Percentiles rank a stretch among this genome's conserved stretches.
Conservation (phyloP, 2,329 filamentous ascomycete genomes). For the Talaromyces atroroseus region DNA sequence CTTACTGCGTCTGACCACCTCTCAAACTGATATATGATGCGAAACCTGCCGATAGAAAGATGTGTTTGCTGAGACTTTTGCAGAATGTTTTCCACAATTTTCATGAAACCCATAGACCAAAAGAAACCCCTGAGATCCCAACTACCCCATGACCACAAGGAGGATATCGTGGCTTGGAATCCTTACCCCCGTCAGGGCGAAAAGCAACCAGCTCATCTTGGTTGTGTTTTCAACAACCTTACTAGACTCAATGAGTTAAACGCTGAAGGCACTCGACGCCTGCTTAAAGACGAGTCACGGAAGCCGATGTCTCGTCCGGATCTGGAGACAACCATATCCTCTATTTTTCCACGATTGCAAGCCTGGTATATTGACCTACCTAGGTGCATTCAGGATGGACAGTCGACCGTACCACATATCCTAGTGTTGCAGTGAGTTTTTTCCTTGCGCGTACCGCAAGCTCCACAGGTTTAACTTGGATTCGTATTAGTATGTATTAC, state of each 20-base stretch:
- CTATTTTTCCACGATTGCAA: constrained; percentile 18
- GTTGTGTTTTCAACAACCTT: constrained; percentile 12
- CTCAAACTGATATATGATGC: not conserved
- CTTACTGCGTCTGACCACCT: constrained; percentile 13
- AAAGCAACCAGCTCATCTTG: constrained; percentile 9
- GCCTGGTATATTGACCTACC: constrained; percentile 17
- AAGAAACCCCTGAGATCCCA: constrained; percentile 10
- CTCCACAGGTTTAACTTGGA: not conserved
- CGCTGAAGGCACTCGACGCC: constrained; percentile 5
- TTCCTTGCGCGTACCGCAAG: not conserved
- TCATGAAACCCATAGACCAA: constrained; percentile 13
- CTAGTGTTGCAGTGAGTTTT: constrained; percentile 21
- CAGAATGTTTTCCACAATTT: constrained; percentile 14
- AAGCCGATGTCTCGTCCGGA: constrained; percentile 10
- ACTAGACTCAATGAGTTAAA: constrained; percentile 10
- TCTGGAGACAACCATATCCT: constrained; percentile 13
- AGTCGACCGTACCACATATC: constrained; percentile 17
- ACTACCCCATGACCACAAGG: constrained; percentile 8
- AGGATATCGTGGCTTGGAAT: constrained; percentile 7
- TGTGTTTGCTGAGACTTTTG: constrained; percentile 11
- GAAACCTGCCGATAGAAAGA: not conserved
- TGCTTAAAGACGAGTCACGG: constrained; percentile 9
- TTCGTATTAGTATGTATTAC: constrained; percentile 31
- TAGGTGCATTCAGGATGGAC: constrained; percentile 14
- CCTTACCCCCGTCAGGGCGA: constrained; percentile 12